A percentile compares a stretch with the other conserved stretches of the same genome.
These are phyloP conservation scores for Trichoderma simmonsii DNA, from an alignment of 2,329 filamentous ascomycete genomes.

Conservation along the genomic window DNA sequence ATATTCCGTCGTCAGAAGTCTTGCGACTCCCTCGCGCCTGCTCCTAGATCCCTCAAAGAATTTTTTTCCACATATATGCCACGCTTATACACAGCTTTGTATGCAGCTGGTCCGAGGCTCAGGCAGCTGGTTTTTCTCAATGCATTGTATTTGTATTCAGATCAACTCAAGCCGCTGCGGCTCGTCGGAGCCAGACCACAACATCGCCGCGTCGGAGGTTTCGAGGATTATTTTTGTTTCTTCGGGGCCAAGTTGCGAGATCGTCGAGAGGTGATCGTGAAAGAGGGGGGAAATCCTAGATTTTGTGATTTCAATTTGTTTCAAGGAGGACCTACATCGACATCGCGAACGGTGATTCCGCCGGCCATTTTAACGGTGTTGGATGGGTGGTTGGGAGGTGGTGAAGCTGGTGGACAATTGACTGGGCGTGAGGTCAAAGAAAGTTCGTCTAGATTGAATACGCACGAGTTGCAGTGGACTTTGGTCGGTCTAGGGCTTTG, in stretches of 20 bases:
- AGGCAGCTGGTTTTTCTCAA: conserved; percentile 2
- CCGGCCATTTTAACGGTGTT: conserved; percentile 71
- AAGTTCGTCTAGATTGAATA: conserved; percentile 25
- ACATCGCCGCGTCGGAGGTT: conserved; percentile 17
- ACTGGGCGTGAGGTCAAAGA: conserved; percentile 26
- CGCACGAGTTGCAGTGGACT: conserved; percentile 26
- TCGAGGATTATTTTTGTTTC: conserved; percentile 14
- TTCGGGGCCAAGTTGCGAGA: conserved; percentile 22
- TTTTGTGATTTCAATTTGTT: conserved; percentile 22
- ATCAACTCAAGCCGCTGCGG: conserved; percentile 4
- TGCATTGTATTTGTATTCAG: neutral
- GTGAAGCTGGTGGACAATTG: conserved; percentile 33
- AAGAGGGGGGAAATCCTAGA: neutral
- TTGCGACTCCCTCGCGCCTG: conserved; percentile 71
- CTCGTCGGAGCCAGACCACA: conserved; percentile 1
- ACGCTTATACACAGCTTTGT: conserved; percentile 1
- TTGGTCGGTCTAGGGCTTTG: conserved; percentile 33
- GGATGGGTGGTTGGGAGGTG: conserved; percentile 25
- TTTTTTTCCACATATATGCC: conserved; percentile 18
- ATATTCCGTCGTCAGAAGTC: conserved; percentile 71
- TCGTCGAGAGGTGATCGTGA: conserved; percentile 22
- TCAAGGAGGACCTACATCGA: conserved; percentile 64
- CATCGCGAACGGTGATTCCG: conserved; percentile 80
- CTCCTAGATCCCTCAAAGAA: conserved; percentile 43
- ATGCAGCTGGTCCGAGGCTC: neutral